A percentile compares a stretch with the other conserved stretches of the same genome.
Conservation (phyloP, 148 eudicot genomes). For the Camellia japonica region DNA sequence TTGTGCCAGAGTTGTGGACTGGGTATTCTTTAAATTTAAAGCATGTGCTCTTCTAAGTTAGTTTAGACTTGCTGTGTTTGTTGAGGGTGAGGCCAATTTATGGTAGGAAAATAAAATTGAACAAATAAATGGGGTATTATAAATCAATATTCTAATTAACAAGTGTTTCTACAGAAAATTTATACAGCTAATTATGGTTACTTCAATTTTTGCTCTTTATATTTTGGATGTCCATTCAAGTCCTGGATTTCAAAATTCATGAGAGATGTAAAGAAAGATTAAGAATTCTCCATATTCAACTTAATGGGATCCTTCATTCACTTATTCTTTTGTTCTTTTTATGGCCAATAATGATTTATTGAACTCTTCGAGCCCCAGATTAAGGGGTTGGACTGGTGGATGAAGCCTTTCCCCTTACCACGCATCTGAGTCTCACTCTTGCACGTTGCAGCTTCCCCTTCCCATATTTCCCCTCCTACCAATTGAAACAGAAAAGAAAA, state of each 20-base stretch:
- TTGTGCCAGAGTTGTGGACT: not conserved
- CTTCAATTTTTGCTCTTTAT: too few species aligned
- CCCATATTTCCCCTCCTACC: too few species aligned
- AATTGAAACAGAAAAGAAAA: too few species aligned
- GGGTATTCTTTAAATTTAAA: not conserved
- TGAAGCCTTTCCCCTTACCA: too few species aligned
- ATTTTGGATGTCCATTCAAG: not conserved
- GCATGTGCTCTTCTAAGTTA: not conserved
- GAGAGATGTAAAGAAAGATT: not conserved
- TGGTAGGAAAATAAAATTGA: not conserved
- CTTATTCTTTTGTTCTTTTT: not conserved
- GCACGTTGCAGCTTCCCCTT: too few species aligned
- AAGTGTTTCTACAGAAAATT: not conserved
- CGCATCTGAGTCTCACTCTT: too few species aligned
- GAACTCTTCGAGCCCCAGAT: not conserved
- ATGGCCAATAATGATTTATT: not conserved
- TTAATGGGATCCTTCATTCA: not conserved
- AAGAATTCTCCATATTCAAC: not conserved
- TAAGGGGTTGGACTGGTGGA: too few species aligned
- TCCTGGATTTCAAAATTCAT: not conserved
- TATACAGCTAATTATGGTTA: not conserved
- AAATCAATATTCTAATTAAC: not conserved
- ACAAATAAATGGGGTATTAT: not conserved
- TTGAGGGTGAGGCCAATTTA: not conserved
- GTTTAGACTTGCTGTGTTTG: not conserved